These are phyloP conservation scores for Cryomyces minteri DNA, from an alignment of 495 filamentous ascomycete species.

Conservation along the genomic window DNA sequence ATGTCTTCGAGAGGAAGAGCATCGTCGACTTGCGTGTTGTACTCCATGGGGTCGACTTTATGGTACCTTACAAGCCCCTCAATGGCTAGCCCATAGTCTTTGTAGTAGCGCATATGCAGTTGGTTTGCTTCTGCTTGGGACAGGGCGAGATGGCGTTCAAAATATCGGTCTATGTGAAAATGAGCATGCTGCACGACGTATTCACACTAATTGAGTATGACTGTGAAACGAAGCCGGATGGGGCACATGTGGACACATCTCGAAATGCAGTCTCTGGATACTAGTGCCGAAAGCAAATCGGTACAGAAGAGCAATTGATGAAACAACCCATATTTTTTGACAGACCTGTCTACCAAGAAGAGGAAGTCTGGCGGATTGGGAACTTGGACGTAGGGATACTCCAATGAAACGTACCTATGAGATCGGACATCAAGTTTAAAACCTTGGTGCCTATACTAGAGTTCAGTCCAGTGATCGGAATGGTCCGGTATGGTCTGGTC, in stretches of 20 bases:
- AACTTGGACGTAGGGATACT: too few relatives aligned
- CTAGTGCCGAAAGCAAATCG: too few relatives aligned
- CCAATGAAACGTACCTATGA: constrained; percentile 12
- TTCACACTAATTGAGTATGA: background rate
- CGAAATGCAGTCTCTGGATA: too few relatives aligned
- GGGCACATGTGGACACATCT: too few relatives aligned
- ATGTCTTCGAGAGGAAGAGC: constrained; percentile 75
- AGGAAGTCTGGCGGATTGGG: too few relatives aligned
- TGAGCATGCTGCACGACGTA: background rate
- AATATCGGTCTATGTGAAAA: constrained; percentile 44
- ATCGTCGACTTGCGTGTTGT: constrained; percentile 89
- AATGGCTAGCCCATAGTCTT: constrained; percentile 90
- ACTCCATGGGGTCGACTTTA: constrained; percentile 86
- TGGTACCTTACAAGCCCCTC: constrained; percentile 87
- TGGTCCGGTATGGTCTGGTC: too few relatives aligned
- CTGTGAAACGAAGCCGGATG: background rate
- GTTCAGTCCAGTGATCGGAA: too few relatives aligned
- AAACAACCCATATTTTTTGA: too few relatives aligned
- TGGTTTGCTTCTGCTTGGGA: constrained; percentile 51
- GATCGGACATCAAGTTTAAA: constrained; percentile 14
- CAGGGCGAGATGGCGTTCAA: constrained; percentile 58
- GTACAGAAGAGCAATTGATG: too few relatives aligned
- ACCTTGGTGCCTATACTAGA: constrained; percentile 11
- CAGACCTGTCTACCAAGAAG: too few relatives aligned
- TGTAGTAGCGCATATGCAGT: constrained; percentile 84